Evolutionary conservation across 2,329 filamentous ascomycete genomes (phyloP).

Genomic region (Aureobasidium zeae): DNA sequence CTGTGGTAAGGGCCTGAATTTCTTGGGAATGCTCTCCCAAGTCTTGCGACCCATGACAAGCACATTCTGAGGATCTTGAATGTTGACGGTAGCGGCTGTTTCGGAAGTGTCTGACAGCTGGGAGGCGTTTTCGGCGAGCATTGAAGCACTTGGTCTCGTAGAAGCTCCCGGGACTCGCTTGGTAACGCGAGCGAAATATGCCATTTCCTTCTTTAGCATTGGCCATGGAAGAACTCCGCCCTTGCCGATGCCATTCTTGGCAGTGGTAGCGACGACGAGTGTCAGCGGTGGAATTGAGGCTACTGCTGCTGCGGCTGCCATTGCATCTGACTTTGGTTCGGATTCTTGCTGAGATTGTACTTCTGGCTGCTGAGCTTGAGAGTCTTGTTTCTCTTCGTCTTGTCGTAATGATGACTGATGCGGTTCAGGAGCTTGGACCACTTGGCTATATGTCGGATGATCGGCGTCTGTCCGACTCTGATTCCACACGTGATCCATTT

Average conservation of each 20-base stretch:
- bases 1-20: conserved; percentile 69
- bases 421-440: conserved; percentile 10
- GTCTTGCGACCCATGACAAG: conserved; percentile 98
- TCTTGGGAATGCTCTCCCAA: conserved; percentile 77
- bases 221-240: conserved; percentile 79
- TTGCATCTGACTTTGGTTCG: conserved; percentile 2
- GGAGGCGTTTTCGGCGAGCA: conserved; percentile 2
- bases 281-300: conserved; percentile 45
- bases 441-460: conserved; percentile 5
- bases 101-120: conserved; percentile 15
- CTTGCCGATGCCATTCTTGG: conserved; percentile 74
- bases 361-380: not conserved
- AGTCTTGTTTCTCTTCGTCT: not conserved
- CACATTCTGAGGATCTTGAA: conserved; percentile 40
- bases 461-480: not conserved
- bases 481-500: conserved; percentile 9
- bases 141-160: not conserved
- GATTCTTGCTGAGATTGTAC: not conserved
- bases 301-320: conserved; percentile 9
- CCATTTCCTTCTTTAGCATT: conserved; percentile 81
- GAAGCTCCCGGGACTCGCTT: conserved; percentile 49
- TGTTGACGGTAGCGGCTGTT: conserved; percentile 3
- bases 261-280: conserved; percentile 91
- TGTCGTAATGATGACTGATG: conserved; percentile 4
- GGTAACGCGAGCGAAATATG: conserved; percentile 86